These are phyloP conservation scores for Penicillium sp. DNA, from an alignment of 2,329 filamentous ascomycete species.

Conservation along the genomic window DNA sequence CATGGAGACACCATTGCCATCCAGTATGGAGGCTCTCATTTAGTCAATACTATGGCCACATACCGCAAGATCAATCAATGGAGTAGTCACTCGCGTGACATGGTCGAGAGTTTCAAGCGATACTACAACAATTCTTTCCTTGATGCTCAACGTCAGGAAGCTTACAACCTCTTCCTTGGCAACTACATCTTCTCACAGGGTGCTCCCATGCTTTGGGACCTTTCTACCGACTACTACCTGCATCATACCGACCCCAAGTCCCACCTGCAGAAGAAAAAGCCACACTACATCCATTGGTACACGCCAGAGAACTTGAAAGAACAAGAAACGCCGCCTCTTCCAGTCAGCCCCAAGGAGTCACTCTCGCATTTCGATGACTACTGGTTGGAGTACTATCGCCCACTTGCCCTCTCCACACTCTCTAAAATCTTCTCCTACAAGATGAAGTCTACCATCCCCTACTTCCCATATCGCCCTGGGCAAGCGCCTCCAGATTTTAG, in stretches of 20 bases:
- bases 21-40: slow-evolving; percentile 93
- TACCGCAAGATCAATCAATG: slow-evolving; percentile 99
- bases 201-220: slow-evolving; percentile 94
- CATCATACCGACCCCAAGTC: slow-evolving; percentile 81
- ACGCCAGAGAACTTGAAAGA: slow-evolving; percentile 69
- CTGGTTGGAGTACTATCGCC: slow-evolving; percentile 96
- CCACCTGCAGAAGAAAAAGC: slow-evolving; percentile 62
- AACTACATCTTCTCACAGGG: slow-evolving; percentile 88
- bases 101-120: slow-evolving; percentile 98
- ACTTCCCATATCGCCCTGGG: slow-evolving; percentile 68
- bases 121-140: slow-evolving; percentile 99
- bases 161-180: slow-evolving; percentile 94
- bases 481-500: slow-evolving; percentile 72
- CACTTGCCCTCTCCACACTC: slow-evolving; percentile 81
- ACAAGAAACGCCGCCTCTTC: slow-evolving; percentile 55
- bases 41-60: slow-evolving; percentile 99
- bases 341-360: slow-evolving; percentile 30
- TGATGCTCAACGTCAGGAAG: slow-evolving; percentile 95
- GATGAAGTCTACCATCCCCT: slow-evolving; percentile 84
- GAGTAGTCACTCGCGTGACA: slow-evolving; percentile 95
- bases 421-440: slow-evolving; percentile 89
- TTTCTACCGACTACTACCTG: slow-evolving; percentile 91
- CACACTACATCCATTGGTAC: slow-evolving; percentile 88
- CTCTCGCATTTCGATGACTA: slow-evolving; percentile 77
- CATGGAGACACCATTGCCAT: slow-evolving; percentile 97